Conservation (phyloP, 2,329 filamentous ascomycete species). For the Diaporthe citri region DNA sequence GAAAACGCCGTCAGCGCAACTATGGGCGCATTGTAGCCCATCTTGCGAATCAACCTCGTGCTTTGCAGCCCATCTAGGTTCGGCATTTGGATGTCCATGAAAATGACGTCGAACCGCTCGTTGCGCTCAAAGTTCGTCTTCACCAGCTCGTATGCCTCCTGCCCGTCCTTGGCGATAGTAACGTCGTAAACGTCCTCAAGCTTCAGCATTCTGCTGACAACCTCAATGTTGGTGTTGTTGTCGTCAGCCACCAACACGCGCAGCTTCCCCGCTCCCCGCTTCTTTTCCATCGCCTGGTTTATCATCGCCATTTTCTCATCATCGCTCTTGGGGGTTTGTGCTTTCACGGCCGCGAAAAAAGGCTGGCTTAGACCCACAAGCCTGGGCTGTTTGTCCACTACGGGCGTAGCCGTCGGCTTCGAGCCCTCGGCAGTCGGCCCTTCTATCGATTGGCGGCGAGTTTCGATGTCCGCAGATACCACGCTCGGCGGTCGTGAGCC, state of each 20-base stretch:
- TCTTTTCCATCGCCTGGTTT: constrained; percentile 72
- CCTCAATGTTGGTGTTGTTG: constrained; percentile 70
- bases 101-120: constrained; percentile 85
- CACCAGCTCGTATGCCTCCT: constrained; percentile 89
- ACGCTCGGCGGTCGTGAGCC: constrained; percentile 62
- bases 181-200: constrained; percentile 88
- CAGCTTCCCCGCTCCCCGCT: constrained; percentile 72
- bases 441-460: constrained; percentile 47
- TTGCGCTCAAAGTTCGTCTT: constrained; percentile 83
- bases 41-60: constrained; percentile 84
- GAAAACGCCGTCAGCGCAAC: constrained; percentile 92
- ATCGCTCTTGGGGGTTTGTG: constrained; percentile 52
- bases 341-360: constrained; percentile 73
- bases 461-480: constrained; percentile 55
- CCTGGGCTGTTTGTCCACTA: constrained; percentile 78
- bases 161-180: constrained; percentile 86
- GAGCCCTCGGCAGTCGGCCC: constrained; percentile 44
- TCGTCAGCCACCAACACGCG: constrained; percentile 88
- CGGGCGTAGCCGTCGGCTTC: constrained; percentile 55
- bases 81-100: constrained; percentile 98
- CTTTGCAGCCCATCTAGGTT: constrained; percentile 91
- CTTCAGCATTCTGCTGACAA: constrained; percentile 75
- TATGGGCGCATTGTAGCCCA: constrained; percentile 89
- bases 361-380: constrained; percentile 86
- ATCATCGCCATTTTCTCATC: constrained; percentile 75